Conservation (phyloP, 805 yeast species). For the Starmerella ratchasimensis region DNA sequence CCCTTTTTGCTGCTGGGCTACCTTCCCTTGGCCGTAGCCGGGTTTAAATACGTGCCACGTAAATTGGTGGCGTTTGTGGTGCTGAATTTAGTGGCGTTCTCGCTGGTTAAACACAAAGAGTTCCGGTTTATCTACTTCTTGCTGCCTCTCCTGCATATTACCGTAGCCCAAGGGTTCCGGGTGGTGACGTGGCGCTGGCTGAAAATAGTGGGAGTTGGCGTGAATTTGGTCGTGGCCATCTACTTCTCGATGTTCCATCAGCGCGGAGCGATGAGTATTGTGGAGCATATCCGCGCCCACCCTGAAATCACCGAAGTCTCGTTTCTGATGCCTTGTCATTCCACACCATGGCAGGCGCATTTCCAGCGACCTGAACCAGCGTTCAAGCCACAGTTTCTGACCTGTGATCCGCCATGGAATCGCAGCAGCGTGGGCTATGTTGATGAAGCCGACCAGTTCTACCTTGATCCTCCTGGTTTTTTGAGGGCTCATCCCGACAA, state of each 20-base stretch:
- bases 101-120: conserved; percentile 72
- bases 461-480: conserved; percentile 49
- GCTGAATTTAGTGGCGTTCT: conserved; percentile 41
- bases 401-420: conserved; percentile 76
- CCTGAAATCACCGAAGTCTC: conserved; percentile 43
- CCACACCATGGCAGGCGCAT: conserved; percentile 88
- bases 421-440: conserved; percentile 31
- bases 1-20: conserved; percentile 61
- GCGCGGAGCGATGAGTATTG: conserved; percentile 66
- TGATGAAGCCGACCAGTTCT: conserved; percentile 82
- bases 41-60: conserved; percentile 4
- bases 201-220: background rate
- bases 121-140: conserved; percentile 78
- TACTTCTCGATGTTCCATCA: conserved; percentile 64
- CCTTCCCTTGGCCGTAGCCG: conserved; percentile 33
- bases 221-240: conserved; percentile 34
- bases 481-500: conserved; percentile 35
- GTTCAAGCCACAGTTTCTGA: conserved; percentile 53
- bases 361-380: conserved; percentile 40
- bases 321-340: conserved; percentile 89
- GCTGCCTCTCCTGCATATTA: conserved; percentile 53
- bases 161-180: conserved; percentile 30
- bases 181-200: conserved; percentile 1
- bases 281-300: conserved; percentile 36
- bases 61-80: conserved; percentile 20